Percentiles rank a stretch among this genome's conserved stretches.
These are phyloP conservation scores for Trichosporon asahii DNA, from an alignment of 1,284 basidiomycete species.

Conservation along the genomic window DNA sequence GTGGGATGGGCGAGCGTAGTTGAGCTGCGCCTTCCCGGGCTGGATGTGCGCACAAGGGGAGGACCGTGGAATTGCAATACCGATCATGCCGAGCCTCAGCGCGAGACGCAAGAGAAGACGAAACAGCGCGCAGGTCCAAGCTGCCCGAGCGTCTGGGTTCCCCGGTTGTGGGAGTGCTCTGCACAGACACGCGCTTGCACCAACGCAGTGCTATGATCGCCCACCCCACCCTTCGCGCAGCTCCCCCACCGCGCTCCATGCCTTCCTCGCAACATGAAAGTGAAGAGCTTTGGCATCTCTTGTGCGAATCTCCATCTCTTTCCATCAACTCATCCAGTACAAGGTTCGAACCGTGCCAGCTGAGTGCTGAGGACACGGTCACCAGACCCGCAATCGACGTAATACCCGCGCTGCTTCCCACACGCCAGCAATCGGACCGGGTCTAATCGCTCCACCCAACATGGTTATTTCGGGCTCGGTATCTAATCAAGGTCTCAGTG, in stretches of 20 bases:
- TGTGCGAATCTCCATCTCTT: neutral
- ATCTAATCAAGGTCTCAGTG: slow-evolving; percentile 1
- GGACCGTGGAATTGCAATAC: neutral
- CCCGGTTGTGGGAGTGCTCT: neutral
- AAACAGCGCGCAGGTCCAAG: neutral
- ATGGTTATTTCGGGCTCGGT: slow-evolving; percentile 6
- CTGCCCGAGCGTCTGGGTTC: neutral
- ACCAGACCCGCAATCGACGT: neutral
- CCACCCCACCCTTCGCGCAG: slow-evolving; percentile 1
- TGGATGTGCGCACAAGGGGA: neutral
- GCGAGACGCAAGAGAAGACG: neutral
- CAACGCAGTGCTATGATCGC: neutral
- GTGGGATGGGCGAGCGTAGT: neutral
- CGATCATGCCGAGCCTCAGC: neutral
- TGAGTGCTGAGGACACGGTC: neutral
- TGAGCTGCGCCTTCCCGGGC: neutral
- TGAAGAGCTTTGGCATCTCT: neutral
- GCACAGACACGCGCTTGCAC: neutral
- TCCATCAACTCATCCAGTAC: neutral
- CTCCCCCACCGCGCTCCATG: neutral
- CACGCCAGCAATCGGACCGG: neutral
- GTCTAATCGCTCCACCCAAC: neutral
- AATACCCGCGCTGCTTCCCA: neutral
- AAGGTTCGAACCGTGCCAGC: neutral
- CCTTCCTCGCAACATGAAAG: neutral